A percentile compares a stretch with the other conserved stretches of the same genome.
These are phyloP conservation scores for Candida berthetii DNA, from an alignment of 805 yeast genomes.

Conservation along the genomic window DNA sequence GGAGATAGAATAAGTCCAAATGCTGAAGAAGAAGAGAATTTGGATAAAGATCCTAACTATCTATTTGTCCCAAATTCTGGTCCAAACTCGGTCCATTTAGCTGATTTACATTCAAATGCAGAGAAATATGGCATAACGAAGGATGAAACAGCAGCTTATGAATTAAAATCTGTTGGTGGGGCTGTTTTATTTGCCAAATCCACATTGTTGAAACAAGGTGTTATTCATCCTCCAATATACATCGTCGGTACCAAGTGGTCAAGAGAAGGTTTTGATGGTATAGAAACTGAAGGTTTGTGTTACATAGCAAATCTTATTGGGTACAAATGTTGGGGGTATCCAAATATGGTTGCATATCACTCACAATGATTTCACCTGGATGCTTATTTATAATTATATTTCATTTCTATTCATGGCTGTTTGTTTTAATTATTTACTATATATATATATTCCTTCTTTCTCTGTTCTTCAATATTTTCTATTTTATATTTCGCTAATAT, in stretches of 20 bases:
- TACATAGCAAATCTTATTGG: conserved; percentile 39
- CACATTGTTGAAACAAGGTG: conserved; percentile 38
- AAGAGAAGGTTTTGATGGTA: conserved; percentile 45
- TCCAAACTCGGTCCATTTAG: conserved; percentile 5
- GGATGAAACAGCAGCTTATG: conserved; percentile 2
- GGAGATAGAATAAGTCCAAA: conserved; percentile 19
- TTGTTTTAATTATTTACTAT: background rate
- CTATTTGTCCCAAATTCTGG: conserved; percentile 12
- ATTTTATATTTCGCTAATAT: too few relatives aligned
- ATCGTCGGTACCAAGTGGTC: conserved; percentile 41
- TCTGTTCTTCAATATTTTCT: too few relatives aligned
- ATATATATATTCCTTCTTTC: background rate
- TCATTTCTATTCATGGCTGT: background rate
- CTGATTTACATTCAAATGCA: conserved; percentile 5
- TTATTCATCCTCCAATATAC: conserved; percentile 38
- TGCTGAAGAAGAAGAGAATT: conserved; percentile 3
- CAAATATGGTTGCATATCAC: conserved; percentile 36
- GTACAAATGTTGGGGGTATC: conserved; percentile 43
- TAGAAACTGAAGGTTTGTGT: conserved; percentile 49
- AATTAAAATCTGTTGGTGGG: conserved; percentile 44
- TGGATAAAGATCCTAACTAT: conserved; percentile 6
- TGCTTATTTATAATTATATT: too few relatives aligned
- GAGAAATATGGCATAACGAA: conserved; percentile 8
- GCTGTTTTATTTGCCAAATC: conserved; percentile 39
- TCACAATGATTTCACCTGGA: background rate